Evolutionary conservation across 2,329 filamentous ascomycete genomes (phyloP), one percentile per base, ranked within the genome.

Genomic region (Boeremia exigua): DNA sequence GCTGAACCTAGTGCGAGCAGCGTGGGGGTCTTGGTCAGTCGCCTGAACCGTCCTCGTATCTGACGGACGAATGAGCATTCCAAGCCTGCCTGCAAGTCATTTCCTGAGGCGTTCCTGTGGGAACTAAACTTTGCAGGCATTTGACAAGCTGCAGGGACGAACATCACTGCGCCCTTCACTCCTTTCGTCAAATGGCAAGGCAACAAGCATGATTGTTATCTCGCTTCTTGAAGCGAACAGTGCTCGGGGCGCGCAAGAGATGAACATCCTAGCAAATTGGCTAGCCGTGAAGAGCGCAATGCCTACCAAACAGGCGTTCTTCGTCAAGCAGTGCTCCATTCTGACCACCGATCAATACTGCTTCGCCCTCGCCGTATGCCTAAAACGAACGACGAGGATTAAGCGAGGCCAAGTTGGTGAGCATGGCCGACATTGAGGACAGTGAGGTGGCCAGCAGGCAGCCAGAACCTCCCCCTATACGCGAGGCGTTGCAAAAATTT

Each of bases 11-110:
- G 48, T 58, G 33, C 57, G 63, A 65, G 66, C 56, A 65, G 53
- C 66, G 70, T 73, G 71, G 71, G 69, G 71, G 67, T 50, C 43
- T 27, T 55, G 28, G 33, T 39, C 36, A 46, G 54, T 51, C 57
- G 58, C 48, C 36, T 53, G 45, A 38, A 44, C 36, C 11, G 28
- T 47, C 42, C 42, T 56, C 47, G 53, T 51, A 56, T 56, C 32
- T 43, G 42, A 48, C 43, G 42, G 48, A 51, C 53, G 47, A 56
- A 56, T 56, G 42, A 56, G 48, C 53, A 27, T 29, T 48, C 27
- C 48, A 49, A 28, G 36, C 32, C 34, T 29, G 45, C 38, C 50
- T 56, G 53, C 53, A 47, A 51, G 43, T 51, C 47, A 56, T 42
- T 42, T 43, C 14, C 36, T 39, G 28, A 33, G 53, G 47, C 46